These are phyloP conservation scores for Metschnikowia matae DNA, from an alignment of 805 yeast genomes.

Conservation along the genomic window DNA sequence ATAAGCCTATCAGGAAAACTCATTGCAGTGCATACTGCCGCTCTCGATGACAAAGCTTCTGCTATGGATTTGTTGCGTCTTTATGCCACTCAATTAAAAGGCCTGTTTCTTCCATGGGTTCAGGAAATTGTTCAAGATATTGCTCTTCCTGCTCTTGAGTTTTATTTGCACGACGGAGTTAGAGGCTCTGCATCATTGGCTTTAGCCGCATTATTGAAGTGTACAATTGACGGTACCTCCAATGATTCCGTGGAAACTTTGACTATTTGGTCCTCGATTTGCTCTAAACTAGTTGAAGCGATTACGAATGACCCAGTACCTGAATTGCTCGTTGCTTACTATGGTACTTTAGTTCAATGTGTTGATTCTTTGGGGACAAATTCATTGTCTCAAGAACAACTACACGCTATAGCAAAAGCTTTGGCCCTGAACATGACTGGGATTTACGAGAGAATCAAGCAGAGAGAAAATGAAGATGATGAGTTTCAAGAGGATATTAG, in stretches of 20 bases:
- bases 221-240: conserved; percentile 54
- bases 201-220: conserved; percentile 69
- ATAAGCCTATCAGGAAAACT: conserved; percentile 87
- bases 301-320: conserved; percentile 76
- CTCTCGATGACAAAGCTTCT: conserved; percentile 88
- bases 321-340: conserved; percentile 76
- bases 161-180: conserved; percentile 91
- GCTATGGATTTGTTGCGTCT: conserved; percentile 85
- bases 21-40: conserved; percentile 89
- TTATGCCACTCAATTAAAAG: conserved; percentile 81
- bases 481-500: conserved; percentile 85
- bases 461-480: conserved; percentile 72
- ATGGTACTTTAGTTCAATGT: conserved; percentile 64
- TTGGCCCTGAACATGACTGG: conserved; percentile 61
- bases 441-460: conserved; percentile 63
- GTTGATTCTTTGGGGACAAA: conserved; percentile 64
- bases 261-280: conserved; percentile 67
- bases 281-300: conserved; percentile 62
- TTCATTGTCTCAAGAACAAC: conserved; percentile 51
- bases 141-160: conserved; percentile 83
- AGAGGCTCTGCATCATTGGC: conserved; percentile 86
- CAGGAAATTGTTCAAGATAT: conserved; percentile 72
- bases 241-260: conserved; percentile 57
- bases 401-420: conserved; percentile 54
- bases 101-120: conserved; percentile 78